phyloP scores from a whole-genome alignment of 345 rosid species.

The Balakata baccata region DNA sequence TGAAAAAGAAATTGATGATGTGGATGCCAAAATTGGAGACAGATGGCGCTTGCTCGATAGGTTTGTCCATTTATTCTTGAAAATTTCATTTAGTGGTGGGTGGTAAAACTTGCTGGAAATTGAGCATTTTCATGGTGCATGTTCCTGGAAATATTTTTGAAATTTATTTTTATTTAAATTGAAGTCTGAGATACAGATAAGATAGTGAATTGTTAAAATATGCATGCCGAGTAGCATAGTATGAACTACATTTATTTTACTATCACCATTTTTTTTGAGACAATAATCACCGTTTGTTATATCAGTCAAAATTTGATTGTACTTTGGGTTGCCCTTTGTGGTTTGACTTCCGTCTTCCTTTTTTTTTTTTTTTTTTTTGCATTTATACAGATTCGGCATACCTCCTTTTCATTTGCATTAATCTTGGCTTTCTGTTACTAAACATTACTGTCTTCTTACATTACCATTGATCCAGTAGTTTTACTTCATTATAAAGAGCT shows the following conservation, averaged over 20 bases:
- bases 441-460: neutral
- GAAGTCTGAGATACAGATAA: neutral
- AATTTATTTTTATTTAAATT: neutral
- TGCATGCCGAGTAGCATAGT: neutral
- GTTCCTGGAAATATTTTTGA: neutral
- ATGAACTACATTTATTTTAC: neutral
- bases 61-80: slow-evolving; percentile 37
- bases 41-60: slow-evolving; percentile 89
- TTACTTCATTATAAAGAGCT: neutral
- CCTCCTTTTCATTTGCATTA: neutral
- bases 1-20: slow-evolving; percentile 94
- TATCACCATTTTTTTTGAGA: too few relatives aligned
- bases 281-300: neutral
- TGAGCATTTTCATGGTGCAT: neutral
- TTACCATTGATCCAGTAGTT: neutral
- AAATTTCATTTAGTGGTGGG: neutral
- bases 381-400: neutral
- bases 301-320: neutral
- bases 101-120: slow-evolving; percentile 5
- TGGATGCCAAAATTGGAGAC: slow-evolving; percentile 93
- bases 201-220: neutral
- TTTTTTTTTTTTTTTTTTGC: neutral
- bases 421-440: neutral
- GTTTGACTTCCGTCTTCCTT: too few relatives aligned
- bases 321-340: too few relatives aligned